A percentile compares a stretch with the other conserved stretches of the same genome.
phyloP scores from a whole-genome alignment of 805 yeast species.

The Saturnispora sanitii region DNA sequence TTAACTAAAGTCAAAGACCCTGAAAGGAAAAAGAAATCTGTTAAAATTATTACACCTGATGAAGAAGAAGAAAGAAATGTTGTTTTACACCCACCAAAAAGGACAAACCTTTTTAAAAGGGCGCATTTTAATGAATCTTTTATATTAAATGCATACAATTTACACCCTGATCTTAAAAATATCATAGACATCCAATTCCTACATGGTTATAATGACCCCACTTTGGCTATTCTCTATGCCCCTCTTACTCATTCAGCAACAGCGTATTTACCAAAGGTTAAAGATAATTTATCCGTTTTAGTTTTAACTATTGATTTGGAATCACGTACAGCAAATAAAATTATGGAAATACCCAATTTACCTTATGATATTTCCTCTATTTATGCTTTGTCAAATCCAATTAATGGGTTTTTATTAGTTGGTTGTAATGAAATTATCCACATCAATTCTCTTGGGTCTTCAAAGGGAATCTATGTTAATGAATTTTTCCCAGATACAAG shows the following conservation, averaged over 20 bases:
- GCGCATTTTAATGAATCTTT: constrained; percentile 41
- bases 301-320: constrained; percentile 61
- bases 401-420: constrained; percentile 57
- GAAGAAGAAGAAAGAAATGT: constrained; percentile 7
- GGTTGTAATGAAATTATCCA: constrained; percentile 75
- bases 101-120: constrained; percentile 2
- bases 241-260: constrained; percentile 54
- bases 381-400: constrained; percentile 53
- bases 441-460: constrained; percentile 68
- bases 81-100: constrained; percentile 1
- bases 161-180: constrained; percentile 48
- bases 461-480: constrained; percentile 55
- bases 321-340: constrained; percentile 51
- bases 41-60: constrained; percentile 1
- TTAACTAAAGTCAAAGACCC: constrained; percentile 1
- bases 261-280: constrained; percentile 50
- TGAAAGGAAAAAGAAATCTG: constrained; percentile 2
- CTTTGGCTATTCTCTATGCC: constrained; percentile 32
- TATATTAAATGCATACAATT: constrained; percentile 43
- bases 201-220: constrained; percentile 71
- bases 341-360: constrained; percentile 51
- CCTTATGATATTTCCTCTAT: constrained; percentile 68
- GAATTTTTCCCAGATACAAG: constrained; percentile 36
- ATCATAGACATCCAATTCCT: constrained; percentile 67
- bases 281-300: constrained; percentile 52